Conservation (phyloP, 257 asterid species). For the Jasminum sambac region DNA sequence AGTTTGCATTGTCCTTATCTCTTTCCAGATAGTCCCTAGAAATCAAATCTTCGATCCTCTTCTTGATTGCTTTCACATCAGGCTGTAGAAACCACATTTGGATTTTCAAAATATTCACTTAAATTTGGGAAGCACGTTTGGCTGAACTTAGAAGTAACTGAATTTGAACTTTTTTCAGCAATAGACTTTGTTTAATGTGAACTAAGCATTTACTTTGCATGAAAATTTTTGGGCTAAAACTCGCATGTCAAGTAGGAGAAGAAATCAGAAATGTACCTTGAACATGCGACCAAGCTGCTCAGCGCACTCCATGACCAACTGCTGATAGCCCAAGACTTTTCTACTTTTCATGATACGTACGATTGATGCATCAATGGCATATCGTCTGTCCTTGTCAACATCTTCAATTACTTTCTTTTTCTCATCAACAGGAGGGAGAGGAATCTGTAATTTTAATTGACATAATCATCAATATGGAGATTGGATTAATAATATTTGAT, state of each 20-base stretch:
- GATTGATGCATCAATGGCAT: constrained; percentile 96
- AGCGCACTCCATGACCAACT: constrained; percentile 91
- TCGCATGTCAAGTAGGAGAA: neutral
- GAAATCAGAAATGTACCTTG: constrained; percentile 53
- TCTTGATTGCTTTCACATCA: constrained; percentile 95
- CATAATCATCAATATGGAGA: constrained; percentile 4
- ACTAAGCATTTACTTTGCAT: neutral
- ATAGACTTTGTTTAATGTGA: neutral
- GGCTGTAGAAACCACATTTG: constrained; percentile 51
- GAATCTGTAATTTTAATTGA: constrained; percentile 53
- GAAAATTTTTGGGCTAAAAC: neutral
- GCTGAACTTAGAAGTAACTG: neutral
- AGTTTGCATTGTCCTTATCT: constrained; percentile 89
- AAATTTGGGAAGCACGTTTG: neutral
- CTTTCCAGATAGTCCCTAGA: constrained; percentile 92
- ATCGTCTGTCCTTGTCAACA: constrained; percentile 95
- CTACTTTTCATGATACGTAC: constrained; percentile 99
- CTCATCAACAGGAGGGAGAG: constrained; percentile 99
- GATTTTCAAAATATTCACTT: neutral
- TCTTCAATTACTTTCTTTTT: constrained; percentile 96
- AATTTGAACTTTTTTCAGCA: neutral
- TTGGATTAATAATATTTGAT: neutral
- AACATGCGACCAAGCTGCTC: constrained; percentile 98
- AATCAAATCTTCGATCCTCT: constrained; percentile 94
- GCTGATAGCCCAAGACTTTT: constrained; percentile 93